Percentiles rank a stretch among this genome's conserved stretches.
These are phyloP conservation scores for Diaporthe aspalathi DNA, from an alignment of 2,329 filamentous ascomycete genomes.

Conservation along the genomic window DNA sequence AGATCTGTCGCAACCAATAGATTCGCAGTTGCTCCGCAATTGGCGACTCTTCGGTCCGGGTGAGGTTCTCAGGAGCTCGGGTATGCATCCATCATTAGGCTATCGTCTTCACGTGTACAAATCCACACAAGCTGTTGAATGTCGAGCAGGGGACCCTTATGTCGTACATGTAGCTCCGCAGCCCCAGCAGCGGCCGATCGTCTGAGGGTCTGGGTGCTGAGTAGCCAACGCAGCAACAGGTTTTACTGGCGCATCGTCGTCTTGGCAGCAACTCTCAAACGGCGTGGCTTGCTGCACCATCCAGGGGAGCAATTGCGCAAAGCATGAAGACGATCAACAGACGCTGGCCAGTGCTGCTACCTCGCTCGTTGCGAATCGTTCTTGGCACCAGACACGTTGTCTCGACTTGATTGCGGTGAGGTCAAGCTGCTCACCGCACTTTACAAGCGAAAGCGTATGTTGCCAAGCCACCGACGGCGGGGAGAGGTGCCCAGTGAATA, in stretches of 20 bases:
- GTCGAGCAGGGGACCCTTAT: background rate
- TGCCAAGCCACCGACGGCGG: background rate
- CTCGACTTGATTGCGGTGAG: slow-evolving; percentile 11
- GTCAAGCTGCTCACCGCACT: slow-evolving; percentile 14
- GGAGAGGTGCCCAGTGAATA: background rate
- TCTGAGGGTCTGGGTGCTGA: background rate
- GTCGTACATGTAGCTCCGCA: too few relatives aligned
- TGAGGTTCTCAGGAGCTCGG: background rate
- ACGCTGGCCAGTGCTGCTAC: slow-evolving; percentile 15
- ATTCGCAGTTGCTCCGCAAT: background rate
- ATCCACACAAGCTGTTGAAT: background rate
- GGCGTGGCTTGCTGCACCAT: slow-evolving; percentile 4
- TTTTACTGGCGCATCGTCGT: background rate
- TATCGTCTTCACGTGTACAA: background rate
- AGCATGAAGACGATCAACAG: background rate
- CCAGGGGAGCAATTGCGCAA: background rate
- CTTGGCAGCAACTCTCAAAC: background rate
- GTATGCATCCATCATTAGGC: too few relatives aligned
- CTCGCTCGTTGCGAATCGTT: background rate
- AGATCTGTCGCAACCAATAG: accelerated
- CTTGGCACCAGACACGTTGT: slow-evolving; percentile 9
- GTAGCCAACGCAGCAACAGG: background rate
- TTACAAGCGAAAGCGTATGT: background rate
- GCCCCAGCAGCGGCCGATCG: too few relatives aligned
- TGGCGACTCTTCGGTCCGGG: too few relatives aligned